Evolutionary conservation across 805 yeast genomes (phyloP).

Genomic region (Yamadazyma takamatsuzukensis): DNA sequence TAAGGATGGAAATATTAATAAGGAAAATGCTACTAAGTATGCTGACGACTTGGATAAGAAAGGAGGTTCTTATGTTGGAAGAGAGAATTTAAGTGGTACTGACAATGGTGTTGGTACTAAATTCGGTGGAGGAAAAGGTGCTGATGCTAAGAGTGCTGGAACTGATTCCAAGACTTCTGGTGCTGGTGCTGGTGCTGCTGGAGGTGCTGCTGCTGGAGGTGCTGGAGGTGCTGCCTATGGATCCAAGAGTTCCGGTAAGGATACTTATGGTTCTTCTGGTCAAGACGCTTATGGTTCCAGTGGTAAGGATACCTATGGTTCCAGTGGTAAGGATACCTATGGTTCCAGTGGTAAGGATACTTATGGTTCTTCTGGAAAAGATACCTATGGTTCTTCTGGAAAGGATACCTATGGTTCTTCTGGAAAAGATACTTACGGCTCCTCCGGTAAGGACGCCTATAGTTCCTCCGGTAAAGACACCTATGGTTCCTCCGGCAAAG

Average conservation of each 20-base stretch:
- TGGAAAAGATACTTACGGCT: constrained; percentile 3
- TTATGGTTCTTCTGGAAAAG: constrained; percentile 10
- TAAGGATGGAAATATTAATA: constrained; percentile 26
- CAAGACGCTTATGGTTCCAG: constrained; percentile 15
- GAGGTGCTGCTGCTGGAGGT: constrained; percentile 13
- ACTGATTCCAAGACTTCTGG: constrained; percentile 13
- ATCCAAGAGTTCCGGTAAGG: constrained; percentile 7
- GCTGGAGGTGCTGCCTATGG: constrained; percentile 8
- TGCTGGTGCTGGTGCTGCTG: constrained; percentile 8
- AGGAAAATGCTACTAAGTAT: constrained; percentile 25
- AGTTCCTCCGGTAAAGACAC: constrained; percentile 9
- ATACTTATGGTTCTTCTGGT: constrained; percentile 13
- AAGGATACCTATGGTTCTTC: constrained; percentile 7
- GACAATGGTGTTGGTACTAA: constrained; percentile 29
- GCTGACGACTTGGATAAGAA: constrained; percentile 19
- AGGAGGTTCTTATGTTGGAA: constrained; percentile 17
- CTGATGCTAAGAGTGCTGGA: constrained; percentile 7
- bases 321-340: constrained; percentile 9
- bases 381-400: constrained; percentile 6
- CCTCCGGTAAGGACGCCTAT: constrained; percentile 5
- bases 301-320: constrained; percentile 15
- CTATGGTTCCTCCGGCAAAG: constrained; percentile 5
- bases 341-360: constrained; percentile 11
- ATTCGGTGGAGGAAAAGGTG: constrained; percentile 14
- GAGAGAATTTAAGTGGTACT: constrained; percentile 22